Evolutionary conservation across 2,329 filamentous ascomycete genomes (phyloP).

Genomic region (Aspergillus hortae): DNA sequence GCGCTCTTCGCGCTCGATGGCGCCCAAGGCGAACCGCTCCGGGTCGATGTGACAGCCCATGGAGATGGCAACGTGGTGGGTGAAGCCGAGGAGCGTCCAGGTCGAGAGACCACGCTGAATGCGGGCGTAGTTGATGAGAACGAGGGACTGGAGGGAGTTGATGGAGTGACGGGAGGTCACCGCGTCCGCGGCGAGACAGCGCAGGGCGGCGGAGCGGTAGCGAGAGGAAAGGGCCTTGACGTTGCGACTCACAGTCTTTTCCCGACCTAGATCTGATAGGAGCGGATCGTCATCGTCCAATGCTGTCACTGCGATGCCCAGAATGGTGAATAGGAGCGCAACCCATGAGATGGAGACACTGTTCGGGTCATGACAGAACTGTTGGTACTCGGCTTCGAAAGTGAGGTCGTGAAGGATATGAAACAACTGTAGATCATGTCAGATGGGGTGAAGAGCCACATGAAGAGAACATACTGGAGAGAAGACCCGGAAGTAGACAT

Average conservation of each 20-base stretch:
- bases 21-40: constrained; percentile 30
- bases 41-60: constrained; percentile 44
- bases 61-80: constrained; percentile 38
- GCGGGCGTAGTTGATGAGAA: constrained; percentile 39
- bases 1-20: constrained; percentile 37
- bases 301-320: constrained; percentile 37
- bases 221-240: constrained; percentile 34
- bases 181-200: constrained; percentile 38
- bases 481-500: constrained; percentile 37
- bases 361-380: constrained; percentile 33
- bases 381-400: constrained; percentile 37
- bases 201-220: constrained; percentile 36
- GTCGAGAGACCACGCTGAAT: constrained; percentile 33
- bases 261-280: constrained; percentile 35
- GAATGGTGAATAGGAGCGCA: constrained; percentile 37
- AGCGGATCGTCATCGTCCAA: constrained; percentile 35
- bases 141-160: constrained; percentile 37
- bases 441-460: not conserved
- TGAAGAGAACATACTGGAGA: constrained; percentile 29
- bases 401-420: constrained; percentile 42
- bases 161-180: constrained; percentile 39
- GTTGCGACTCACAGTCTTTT: constrained; percentile 34
- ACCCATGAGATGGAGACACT: constrained; percentile 37
- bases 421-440: constrained; percentile 25
- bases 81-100: constrained; percentile 40